phyloP scores from a whole-genome alignment of 208 protist species.

The Acanthamoeba castellanii region DNA sequence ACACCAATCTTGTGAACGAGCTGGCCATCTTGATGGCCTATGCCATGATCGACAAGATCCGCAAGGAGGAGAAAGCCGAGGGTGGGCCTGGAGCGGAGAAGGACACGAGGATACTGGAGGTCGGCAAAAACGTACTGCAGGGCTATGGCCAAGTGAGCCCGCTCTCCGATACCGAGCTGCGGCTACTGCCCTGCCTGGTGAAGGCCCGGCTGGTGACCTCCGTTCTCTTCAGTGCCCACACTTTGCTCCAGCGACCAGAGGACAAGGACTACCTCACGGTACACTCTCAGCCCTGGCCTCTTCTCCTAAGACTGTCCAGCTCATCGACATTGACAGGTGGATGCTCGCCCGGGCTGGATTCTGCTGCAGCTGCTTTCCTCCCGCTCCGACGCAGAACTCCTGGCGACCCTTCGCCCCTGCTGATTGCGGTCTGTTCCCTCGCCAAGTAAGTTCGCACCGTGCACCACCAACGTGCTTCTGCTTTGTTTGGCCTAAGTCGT shows the following conservation, averaged over 20 bases:
- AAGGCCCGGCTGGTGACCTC: slow-evolving; percentile 9
- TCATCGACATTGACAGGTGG: not conserved
- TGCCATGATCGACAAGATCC: slow-evolving; percentile 55
- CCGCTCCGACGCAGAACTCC: not conserved
- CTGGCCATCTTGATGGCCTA: slow-evolving; percentile 72
- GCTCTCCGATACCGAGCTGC: not conserved
- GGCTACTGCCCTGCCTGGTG: slow-evolving; percentile 4
- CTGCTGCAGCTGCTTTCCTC: not conserved
- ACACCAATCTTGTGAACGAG: slow-evolving; percentile 34
- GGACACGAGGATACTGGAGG: not conserved
- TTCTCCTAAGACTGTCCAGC: not conserved
- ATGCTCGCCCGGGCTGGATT: slow-evolving; percentile 25
- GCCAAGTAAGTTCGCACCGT: no score
- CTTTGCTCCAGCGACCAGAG: not conserved
- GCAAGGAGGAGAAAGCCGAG: not conserved
- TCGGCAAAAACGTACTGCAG: not conserved
- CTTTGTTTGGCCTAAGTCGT: no score
- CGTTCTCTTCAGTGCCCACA: slow-evolving; percentile 35
- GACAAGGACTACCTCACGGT: slow-evolving; percentile 55
- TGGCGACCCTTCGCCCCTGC: not conserved
- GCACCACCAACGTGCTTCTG: no score
- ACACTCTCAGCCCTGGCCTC: not conserved
- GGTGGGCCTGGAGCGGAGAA: not conserved
- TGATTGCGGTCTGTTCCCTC: no score
- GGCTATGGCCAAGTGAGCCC: not conserved